These are phyloP conservation scores for Puccinia triticina DNA, from an alignment of 1,284 basidiomycete genomes.

Conservation along the genomic window DNA sequence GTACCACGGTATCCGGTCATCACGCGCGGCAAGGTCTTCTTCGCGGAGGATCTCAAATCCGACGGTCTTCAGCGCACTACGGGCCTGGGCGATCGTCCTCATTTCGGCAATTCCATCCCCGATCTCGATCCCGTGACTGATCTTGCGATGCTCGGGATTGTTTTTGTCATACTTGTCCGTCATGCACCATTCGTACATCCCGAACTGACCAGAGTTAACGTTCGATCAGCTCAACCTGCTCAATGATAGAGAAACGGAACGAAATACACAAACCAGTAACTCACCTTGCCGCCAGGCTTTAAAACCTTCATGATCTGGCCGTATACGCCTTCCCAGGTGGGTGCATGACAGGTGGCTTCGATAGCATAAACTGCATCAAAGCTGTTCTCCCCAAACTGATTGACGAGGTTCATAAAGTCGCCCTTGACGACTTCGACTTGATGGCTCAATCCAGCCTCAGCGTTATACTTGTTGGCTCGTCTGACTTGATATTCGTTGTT, in stretches of 20 bases:
- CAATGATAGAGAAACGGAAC: neutral
- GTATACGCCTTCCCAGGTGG: slow-evolving; percentile 46
- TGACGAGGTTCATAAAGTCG: slow-evolving; percentile 48
- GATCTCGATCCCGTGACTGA: slow-evolving; percentile 74
- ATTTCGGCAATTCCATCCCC: slow-evolving; percentile 98
- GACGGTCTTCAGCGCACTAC: slow-evolving; percentile 78
- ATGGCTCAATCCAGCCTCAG: slow-evolving; percentile 73
- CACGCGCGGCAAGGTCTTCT: slow-evolving; percentile 87
- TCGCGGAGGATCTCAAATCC: slow-evolving; percentile 89
- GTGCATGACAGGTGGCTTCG: slow-evolving; percentile 51
- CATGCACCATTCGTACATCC: slow-evolving; percentile 99
- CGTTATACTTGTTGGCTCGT: slow-evolving; percentile 81
- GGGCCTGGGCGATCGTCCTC: slow-evolving; percentile 75
- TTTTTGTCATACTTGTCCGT: slow-evolving; percentile 89
- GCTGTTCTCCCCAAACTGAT: slow-evolving; percentile 48
- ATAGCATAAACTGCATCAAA: slow-evolving; percentile 52
- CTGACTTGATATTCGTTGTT: slow-evolving; percentile 96
- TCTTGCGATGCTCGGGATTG: slow-evolving; percentile 82
- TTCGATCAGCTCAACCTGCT: slow-evolving; percentile 30
- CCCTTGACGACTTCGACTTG: slow-evolving; percentile 77
- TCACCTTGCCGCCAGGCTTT: slow-evolving; percentile 47
- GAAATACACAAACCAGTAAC: neutral
- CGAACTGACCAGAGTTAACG: slow-evolving; percentile 69
- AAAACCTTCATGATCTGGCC: slow-evolving; percentile 49
- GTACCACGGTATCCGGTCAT: slow-evolving; percentile 75